These are phyloP conservation scores for Gaeumannomyces sp. DNA, from an alignment of 2,329 filamentous ascomycete species.

Conservation along the genomic window DNA sequence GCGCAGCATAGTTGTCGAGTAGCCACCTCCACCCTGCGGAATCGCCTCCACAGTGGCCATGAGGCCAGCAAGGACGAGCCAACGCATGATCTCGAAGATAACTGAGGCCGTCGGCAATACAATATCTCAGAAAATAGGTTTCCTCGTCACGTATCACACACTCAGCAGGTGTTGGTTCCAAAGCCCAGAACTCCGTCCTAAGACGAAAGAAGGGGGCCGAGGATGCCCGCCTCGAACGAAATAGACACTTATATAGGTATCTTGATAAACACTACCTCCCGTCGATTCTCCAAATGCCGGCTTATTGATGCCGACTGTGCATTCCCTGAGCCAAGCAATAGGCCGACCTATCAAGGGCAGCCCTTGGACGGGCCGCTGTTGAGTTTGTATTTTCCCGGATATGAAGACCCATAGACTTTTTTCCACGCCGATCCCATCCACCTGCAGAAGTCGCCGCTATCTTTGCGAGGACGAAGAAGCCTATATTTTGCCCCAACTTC, in stretches of 20 bases:
- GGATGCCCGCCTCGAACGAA: neutral
- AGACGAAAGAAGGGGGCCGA: neutral
- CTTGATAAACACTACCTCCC: neutral
- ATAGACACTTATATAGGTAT: neutral
- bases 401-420: neutral
- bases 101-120: neutral
- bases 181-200: neutral
- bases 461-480: neutral
- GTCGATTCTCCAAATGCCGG: neutral
- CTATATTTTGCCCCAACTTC: neutral
- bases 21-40: neutral
- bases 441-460: neutral
- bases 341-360: neutral
- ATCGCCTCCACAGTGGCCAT: neutral
- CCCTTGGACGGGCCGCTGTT: neutral
- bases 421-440: neutral
- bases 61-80: neutral
- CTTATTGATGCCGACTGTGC: neutral
- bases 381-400: constrained; percentile 1
- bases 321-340: neutral
- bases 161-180: neutral
- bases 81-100: neutral
- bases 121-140: neutral
- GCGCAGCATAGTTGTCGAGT: constrained; percentile 5
- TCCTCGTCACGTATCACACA: neutral